phyloP scores from a whole-genome alignment of 257 asterid species.

The Nicotiana sylvestris region DNA sequence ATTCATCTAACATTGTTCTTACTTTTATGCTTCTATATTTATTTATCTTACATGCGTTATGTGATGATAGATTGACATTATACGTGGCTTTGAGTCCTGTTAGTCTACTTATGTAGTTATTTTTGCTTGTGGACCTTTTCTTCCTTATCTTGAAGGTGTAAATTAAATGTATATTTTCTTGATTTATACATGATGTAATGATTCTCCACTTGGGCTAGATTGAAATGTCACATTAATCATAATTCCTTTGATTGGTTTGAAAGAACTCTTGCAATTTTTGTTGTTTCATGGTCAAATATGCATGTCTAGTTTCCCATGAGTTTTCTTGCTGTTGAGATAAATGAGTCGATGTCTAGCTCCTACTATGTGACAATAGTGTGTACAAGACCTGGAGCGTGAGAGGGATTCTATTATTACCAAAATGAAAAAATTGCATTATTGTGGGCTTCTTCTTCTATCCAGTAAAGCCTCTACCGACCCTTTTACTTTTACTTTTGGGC shows the following conservation, averaged over 20 bases:
- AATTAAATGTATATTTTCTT: constrained; percentile 2
- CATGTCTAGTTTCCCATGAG: neutral
- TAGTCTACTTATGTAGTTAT: neutral
- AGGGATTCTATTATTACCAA: no score
- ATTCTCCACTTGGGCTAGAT: neutral
- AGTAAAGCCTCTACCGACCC: no score
- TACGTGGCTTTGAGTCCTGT: neutral
- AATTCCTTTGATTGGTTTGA: neutral
- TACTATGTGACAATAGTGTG: neutral
- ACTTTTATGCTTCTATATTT: neutral
- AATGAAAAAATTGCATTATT: neutral
- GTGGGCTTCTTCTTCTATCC: neutral
- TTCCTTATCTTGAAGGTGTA: constrained; percentile 6
- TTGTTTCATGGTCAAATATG: neutral
- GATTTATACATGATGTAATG: neutral
- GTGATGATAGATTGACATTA: neutral
- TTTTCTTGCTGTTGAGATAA: neutral
- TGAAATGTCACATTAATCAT: neutral
- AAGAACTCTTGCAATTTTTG: neutral
- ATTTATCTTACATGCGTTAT: neutral
- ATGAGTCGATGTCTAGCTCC: neutral
- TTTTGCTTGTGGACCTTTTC: constrained; percentile 6
- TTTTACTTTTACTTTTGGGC: no score
- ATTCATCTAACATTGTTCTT: neutral
- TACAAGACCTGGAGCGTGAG: no score